phyloP scores from a whole-genome alignment of 192 early-diverging fungal genomes.

The Podochytrium sp. region DNA sequence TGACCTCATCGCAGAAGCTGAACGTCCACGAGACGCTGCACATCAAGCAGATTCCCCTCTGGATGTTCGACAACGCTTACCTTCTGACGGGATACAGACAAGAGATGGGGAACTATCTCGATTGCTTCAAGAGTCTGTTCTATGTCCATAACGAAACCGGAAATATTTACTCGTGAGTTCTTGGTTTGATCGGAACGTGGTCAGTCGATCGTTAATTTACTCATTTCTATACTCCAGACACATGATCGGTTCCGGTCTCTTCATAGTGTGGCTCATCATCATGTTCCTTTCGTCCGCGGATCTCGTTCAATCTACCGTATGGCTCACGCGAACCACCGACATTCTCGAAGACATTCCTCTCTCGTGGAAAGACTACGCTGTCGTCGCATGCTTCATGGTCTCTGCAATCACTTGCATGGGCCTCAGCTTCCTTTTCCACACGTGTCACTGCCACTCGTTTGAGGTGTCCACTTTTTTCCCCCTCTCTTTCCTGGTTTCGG shows the following conservation, averaged over 20 bases:
- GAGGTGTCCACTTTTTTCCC: too few relatives aligned
- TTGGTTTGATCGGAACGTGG: too few relatives aligned
- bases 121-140: conserved; percentile 74
- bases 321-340: background rate
- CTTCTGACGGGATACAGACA: conserved; percentile 82
- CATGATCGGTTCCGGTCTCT: conserved; percentile 68
- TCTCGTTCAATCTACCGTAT: background rate
- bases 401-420: conserved; percentile 81
- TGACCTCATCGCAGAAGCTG: background rate
- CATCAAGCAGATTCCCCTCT: conserved; percentile 12
- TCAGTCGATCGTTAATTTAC: too few relatives aligned
- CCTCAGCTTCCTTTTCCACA: conserved; percentile 59
- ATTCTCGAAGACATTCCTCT: background rate
- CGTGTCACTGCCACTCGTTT: conserved; percentile 87
- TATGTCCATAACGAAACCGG: conserved; percentile 96
- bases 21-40: background rate
- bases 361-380: conserved; percentile 67
- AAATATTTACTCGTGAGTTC: conserved; percentile 73
- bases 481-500: too few relatives aligned
- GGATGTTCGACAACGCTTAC: conserved; percentile 69
- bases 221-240: conserved; percentile 58
- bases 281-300: conserved; percentile 6
- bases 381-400: conserved; percentile 74
- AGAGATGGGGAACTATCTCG: conserved; percentile 76
- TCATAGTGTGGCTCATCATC: conserved; percentile 35